A percentile compares a stretch with the other conserved stretches of the same genome.
Conservation (phyloP, 2,329 filamentous ascomycete species). For the Penicillium decumbens region DNA sequence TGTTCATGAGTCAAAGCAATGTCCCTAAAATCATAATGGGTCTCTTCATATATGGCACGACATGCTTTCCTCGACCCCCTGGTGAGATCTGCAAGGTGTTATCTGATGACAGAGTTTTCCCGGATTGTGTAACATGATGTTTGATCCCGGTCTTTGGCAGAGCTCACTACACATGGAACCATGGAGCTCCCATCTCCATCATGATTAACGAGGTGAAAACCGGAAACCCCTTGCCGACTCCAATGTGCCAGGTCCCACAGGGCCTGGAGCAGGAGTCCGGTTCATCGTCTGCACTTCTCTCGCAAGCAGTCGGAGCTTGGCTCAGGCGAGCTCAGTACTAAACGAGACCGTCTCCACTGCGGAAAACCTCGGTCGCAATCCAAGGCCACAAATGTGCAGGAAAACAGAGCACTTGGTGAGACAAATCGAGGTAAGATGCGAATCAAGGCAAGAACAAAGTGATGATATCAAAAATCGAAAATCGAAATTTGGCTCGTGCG, state of each 20-base stretch:
- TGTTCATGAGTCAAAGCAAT: not conserved
- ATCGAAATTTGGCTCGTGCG: conserved; percentile 14
- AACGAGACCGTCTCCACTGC: conserved; percentile 6
- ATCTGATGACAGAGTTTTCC: not conserved
- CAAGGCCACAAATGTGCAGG: not conserved
- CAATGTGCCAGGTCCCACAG: not conserved
- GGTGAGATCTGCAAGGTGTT: conserved; percentile 2
- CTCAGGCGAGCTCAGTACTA: conserved; percentile 1
- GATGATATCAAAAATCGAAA: not conserved
- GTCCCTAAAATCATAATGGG: not conserved
- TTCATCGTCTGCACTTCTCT: not conserved
- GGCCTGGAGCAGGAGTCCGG: not conserved
- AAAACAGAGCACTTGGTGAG: not conserved
- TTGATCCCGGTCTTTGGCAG: not conserved
- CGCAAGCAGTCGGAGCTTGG: not conserved
- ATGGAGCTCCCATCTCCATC: not conserved
- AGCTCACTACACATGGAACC: not conserved
- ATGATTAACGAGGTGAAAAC: not conserved
- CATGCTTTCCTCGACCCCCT: not conserved
- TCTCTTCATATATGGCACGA: not conserved
- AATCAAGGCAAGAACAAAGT: not conserved
- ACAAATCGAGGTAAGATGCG: not conserved
- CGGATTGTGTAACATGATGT: conserved; percentile 1
- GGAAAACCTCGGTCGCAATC: conserved; percentile 2
- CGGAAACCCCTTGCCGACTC: not conserved